Evolutionary conservation across 306 rosid genomes (phyloP).

Genomic region (Coriaria nepalensis): DNA sequence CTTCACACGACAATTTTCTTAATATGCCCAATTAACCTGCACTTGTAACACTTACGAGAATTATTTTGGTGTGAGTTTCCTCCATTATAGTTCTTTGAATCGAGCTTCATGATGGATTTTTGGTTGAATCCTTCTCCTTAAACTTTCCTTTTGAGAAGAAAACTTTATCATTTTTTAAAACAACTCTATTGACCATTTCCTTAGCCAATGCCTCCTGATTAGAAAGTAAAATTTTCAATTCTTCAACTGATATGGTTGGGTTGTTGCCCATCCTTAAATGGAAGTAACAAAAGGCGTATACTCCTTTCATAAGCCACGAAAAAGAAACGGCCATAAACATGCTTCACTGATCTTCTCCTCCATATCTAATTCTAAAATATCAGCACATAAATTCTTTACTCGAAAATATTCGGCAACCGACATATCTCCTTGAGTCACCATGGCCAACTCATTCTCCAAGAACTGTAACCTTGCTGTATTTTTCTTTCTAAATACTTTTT

Average conservation of each 20-base stretch:
- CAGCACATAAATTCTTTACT: background rate
- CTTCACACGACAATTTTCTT: background rate
- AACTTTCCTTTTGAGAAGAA: background rate
- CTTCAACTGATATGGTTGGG: slow-evolving; percentile 1
- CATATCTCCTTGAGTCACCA: background rate
- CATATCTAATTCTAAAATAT: slow-evolving; percentile 4
- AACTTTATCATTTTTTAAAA: background rate
- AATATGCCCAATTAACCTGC: background rate
- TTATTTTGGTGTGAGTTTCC: background rate
- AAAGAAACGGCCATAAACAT: background rate
- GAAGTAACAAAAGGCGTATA: slow-evolving; percentile 3
- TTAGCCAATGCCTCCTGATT: slow-evolving; percentile 12
- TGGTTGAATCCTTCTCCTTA: background rate
- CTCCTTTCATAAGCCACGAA: background rate
- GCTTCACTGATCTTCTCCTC: slow-evolving; percentile 2
- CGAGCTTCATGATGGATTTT: background rate
- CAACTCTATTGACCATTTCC: background rate
- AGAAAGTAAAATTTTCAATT: slow-evolving; percentile 4
- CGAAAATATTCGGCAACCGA: slow-evolving; percentile 7
- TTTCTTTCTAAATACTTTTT: background rate
- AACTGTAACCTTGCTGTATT: background rate
- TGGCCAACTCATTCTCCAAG: background rate
- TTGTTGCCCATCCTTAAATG: slow-evolving; percentile 7
- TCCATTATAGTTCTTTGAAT: background rate
- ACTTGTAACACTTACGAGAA: background rate